Conservation (phyloP, 495 filamentous ascomycete species). For the Aspergillus sclerotiicarbonarius region DNA sequence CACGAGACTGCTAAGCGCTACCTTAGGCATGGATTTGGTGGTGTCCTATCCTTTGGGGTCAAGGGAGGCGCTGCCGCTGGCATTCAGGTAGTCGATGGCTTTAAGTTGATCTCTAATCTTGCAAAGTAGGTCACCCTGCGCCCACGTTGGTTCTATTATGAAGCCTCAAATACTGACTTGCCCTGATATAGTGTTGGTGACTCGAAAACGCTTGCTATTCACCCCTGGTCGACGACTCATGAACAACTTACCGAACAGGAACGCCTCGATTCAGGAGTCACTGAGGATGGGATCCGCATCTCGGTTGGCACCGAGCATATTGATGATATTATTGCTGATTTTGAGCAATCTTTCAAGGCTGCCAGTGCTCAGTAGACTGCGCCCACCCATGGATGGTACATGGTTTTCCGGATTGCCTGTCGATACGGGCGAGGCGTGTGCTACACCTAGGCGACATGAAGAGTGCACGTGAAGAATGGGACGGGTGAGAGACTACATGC, state of each 20-base stretch:
- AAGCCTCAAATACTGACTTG: background rate
- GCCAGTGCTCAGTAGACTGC: conserved; percentile 25
- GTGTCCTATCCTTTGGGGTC: conserved; percentile 89
- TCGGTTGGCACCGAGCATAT: conserved; percentile 98
- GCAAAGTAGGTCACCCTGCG: conserved; percentile 58
- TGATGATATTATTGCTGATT: conserved; percentile 96
- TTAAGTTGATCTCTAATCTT: conserved; percentile 93
- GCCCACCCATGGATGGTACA: background rate
- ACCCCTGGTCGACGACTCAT: conserved; percentile 95
- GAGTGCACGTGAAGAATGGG: background rate
- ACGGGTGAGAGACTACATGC: background rate
- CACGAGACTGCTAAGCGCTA: conserved; percentile 88
- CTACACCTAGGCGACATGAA: too few species aligned
- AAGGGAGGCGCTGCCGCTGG: conserved; percentile 83
- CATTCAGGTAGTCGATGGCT: conserved; percentile 84
- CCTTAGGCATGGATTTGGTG: conserved; percentile 81
- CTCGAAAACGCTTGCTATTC: conserved; percentile 87
- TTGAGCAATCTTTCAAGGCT: conserved; percentile 82
- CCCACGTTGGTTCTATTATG: background rate
- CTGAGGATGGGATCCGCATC: conserved; percentile 91
- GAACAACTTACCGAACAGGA: conserved; percentile 89
- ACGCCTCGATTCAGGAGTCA: conserved; percentile 76
- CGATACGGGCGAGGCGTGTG: background rate
- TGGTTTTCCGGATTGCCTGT: background rate
- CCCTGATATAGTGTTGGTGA: conserved; percentile 56